Percentiles rank a stretch among this genome's conserved stretches.
Conservation (phyloP, 2,329 filamentous ascomycete genomes). For the Nothophoma quercina region DNA sequence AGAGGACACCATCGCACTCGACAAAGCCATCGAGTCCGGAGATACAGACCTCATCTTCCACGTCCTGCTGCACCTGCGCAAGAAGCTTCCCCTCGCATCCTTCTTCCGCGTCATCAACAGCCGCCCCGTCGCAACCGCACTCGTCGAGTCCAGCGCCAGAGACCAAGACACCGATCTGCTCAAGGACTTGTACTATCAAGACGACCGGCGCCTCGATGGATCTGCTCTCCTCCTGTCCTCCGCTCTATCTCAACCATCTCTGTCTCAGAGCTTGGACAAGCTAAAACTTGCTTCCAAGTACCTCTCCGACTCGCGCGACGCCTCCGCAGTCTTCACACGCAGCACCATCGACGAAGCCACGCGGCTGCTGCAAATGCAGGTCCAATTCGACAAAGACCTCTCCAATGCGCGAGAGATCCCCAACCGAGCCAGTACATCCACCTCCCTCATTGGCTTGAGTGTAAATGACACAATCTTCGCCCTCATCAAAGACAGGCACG, state of each 20-base stretch:
- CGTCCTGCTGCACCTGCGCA: conserved; percentile 86
- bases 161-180: conserved; percentile 82
- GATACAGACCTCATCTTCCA: conserved; percentile 93
- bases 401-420: conserved; percentile 59
- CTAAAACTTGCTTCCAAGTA: conserved; percentile 85
- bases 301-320: conserved; percentile 83
- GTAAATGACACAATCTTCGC: conserved; percentile 94
- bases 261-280: conserved; percentile 79
- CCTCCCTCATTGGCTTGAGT: conserved; percentile 79
- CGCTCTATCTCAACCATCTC: conserved; percentile 75
- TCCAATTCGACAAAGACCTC: conserved; percentile 84
- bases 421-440: conserved; percentile 29
- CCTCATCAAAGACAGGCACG: conserved; percentile 80
- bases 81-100: conserved; percentile 84
- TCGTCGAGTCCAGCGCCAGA: conserved; percentile 84
- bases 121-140: conserved; percentile 82
- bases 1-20: conserved; percentile 90
- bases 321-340: conserved; percentile 72
- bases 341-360: conserved; percentile 80
- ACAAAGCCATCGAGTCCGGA: conserved; percentile 95
- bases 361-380: conserved; percentile 83
- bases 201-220: conserved; percentile 88
- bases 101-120: conserved; percentile 94
- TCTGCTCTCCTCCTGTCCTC: conserved; percentile 87
- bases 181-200: conserved; percentile 97